Evolutionary conservation across 805 yeast species (phyloP), one percentile per base, ranked within the genome.

Genomic region (Lipomyces yamanashiensis): DNA sequence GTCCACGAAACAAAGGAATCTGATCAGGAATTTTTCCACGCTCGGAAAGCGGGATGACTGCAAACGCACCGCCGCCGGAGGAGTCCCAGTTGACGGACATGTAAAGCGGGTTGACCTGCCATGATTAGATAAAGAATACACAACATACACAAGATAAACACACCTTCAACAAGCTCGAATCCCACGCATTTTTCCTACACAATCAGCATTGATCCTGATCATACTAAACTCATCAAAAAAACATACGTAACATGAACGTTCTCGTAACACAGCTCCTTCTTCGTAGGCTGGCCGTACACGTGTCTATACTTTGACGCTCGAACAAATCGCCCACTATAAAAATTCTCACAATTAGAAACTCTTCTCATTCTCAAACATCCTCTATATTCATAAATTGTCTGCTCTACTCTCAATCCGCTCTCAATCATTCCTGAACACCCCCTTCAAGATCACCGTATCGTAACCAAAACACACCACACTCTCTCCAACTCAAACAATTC

Each of bases 51-150:
- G 99, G 99, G 64, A 95, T 86, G 12, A 96, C 89, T 0, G 97
- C 97, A 80, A 95, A 92, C 0, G 98, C 96, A 58, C 99, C 99
- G 67, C 98, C 98, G 47, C 98, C 98, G 10, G 96, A 88, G 39
- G 97, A 82, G 63, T 90, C 91, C 97, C 97, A 92, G 75, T 90
- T 92, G 68, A 92, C 88, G 0, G 97, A 82, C 48, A 95, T 77
- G 72, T 85, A 95, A 75, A 88, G 87, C 44, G 97, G 93, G 75
- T 95, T 95, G 68, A 89, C 84, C 76, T 75, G 23, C 43, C 40
- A 6, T 8, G 23, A 21, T 58, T 13, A 17, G 8, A 2, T 39
- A 36, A 48, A 21, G 13, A 9, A 39, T 7, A 36, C 19, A 19
- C 19, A 9, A 41, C n/a, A 34, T 17, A 4, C 15, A 36, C n/a